phyloP scores from a whole-genome alignment of 768 basidiomycete species.

The Candolleomyces eurysporus region DNA sequence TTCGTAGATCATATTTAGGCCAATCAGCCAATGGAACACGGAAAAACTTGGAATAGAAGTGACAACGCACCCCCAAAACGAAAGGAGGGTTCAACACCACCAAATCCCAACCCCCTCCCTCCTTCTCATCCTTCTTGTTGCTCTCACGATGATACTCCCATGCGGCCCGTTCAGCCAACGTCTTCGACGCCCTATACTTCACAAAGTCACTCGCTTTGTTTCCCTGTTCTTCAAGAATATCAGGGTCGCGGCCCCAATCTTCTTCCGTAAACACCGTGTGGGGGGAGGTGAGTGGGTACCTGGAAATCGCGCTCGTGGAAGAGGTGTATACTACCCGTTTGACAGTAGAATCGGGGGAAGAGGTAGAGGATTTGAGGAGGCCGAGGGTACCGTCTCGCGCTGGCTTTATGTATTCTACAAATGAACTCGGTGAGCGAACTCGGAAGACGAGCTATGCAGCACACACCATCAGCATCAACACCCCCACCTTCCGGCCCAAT shows the following conservation, averaged over 20 bases:
- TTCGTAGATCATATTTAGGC: too few relatives aligned
- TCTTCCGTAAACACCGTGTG: not conserved
- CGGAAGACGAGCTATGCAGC: too few relatives aligned
- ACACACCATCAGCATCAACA: slow-evolving; percentile 7
- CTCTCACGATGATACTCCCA: not conserved
- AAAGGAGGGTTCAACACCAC: not conserved
- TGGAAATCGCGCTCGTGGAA: not conserved
- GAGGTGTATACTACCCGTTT: slow-evolving; percentile 10
- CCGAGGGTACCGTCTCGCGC: slow-evolving; percentile 6
- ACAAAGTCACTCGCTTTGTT: not conserved
- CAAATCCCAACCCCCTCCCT: not conserved
- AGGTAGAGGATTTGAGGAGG: slow-evolving; percentile 5
- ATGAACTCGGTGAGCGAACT: not conserved
- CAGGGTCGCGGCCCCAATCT: slow-evolving; percentile 5
- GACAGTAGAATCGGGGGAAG: not conserved
- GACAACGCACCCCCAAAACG: not conserved
- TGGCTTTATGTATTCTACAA: slow-evolving; percentile 9
- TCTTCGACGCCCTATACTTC: slow-evolving; percentile 10
- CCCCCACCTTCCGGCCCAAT: not conserved
- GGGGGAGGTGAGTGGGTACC: not conserved
- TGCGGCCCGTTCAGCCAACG: slow-evolving; percentile 3
- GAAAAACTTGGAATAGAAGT: too few relatives aligned
- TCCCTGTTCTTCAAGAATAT: slow-evolving; percentile 1
- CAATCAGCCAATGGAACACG: too few relatives aligned
- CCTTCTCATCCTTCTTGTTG: not conserved